phyloP scores from a whole-genome alignment of 257 asterid genomes.

The Buddleja alternifolia region DNA sequence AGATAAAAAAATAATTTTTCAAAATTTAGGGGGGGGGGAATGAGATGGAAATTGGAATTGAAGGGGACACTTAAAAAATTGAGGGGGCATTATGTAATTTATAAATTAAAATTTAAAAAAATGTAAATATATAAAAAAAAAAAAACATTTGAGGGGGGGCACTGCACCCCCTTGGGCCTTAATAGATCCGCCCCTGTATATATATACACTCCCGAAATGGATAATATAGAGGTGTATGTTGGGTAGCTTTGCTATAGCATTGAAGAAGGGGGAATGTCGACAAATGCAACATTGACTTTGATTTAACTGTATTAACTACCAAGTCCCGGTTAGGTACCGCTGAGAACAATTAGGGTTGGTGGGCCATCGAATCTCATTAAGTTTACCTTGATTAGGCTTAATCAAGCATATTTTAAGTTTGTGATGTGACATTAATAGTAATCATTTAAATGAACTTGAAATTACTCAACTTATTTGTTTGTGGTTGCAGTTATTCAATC shows the following conservation, averaged over 20 bases:
- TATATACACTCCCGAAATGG: background rate
- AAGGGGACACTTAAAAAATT: too few species aligned
- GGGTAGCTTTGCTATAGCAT: background rate
- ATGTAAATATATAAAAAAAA: too few species aligned
- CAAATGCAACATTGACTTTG: conserved; percentile 37
- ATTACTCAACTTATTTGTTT: too few species aligned
- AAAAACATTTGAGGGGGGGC: too few species aligned
- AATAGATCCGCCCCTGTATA: too few species aligned
- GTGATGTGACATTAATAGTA: conserved; percentile 29
- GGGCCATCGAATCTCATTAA: conserved; percentile 40
- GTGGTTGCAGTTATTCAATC: background rate
- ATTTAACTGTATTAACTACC: conserved; percentile 69
- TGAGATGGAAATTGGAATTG: too few species aligned
- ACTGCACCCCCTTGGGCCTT: too few species aligned
- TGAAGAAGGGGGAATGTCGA: conserved; percentile 13
- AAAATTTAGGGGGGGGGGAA: too few species aligned
- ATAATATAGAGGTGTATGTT: too few species aligned
- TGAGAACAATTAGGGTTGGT: conserved; percentile 31
- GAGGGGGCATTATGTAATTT: too few species aligned
- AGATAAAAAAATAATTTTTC: too few species aligned
- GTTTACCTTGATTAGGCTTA: conserved; percentile 31
- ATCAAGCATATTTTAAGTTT: conserved; percentile 11
- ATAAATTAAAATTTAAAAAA: too few species aligned
- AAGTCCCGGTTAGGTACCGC: conserved; percentile 28
- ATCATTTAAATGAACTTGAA: background rate